Base-by-base conservation (phyloP, 176 grass and related monocot genomes). In the Rhynchospora breviuscula region DNA sequence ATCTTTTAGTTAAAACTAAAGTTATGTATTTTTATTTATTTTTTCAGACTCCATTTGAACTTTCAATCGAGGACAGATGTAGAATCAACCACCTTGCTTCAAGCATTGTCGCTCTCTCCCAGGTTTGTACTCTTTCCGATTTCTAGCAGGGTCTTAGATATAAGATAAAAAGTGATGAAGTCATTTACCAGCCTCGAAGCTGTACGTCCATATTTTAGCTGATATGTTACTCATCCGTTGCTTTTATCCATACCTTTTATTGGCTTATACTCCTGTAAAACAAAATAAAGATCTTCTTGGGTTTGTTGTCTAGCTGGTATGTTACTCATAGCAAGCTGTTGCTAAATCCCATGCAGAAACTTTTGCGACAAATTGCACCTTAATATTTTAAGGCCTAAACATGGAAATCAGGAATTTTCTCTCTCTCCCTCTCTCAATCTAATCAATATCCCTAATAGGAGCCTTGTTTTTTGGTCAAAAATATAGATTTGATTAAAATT, bases 71-170 rank as follows among this genome's bases (percentile, higher is more conserved):
- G 17, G 94, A 97, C 48, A 92, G 92, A 86, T 88, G 92, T 79
- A 92, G 94, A 84, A 92, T 94, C 81, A 97, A 97, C 81, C 88
- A 85, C 89, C 70, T 97, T 9, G 87, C 90, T 63, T 90, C 92
- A 65, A 94, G 92, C 85, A 89, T 97, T 43, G 72, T 94, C 52
- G 90, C 88, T 75, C 72, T 94, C 52, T 89, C 85, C 43, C 94
- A 94, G 92, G 92, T 94, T 18, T 47, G 19, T 78, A 22, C 52
- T 8, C 5, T 78, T 78, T 75, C 33, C 47, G 53, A 19, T 75
- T 69, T 69, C 66, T 69, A 33, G 0, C 66, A 69, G 43, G 33
- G 6, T 69, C 66, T 69, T 6, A 31, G 7, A 5, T 44, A 69
- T 53, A 75, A 75, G 17, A 17, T 76, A 76, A 54, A 76, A 76